Evolutionary conservation across 2,329 filamentous ascomycete species (phyloP), one percentile per base, ranked within the genome.

Genomic region (Annulohypoxylon truncatum): DNA sequence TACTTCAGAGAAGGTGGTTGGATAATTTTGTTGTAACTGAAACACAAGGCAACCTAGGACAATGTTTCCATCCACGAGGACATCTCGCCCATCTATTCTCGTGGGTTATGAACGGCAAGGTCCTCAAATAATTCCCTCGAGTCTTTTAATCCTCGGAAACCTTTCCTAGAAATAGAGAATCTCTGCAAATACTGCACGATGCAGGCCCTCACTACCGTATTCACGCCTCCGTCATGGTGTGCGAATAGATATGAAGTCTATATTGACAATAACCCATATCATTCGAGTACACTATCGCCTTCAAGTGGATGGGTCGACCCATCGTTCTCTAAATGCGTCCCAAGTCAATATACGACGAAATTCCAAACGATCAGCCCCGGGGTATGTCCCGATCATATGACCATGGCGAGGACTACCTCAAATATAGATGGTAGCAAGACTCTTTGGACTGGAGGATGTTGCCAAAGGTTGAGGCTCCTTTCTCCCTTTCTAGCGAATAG

Each of bases 261-360:
- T 53, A 70, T 76, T n/a, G 72, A 71, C 46, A 56, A 64, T 5
- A 31, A 65, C n/a, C 64, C 71, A 6, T 69, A 61, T 9, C 71
- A 65, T 4, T 71, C 67, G 0, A 75, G 73, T 60, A 75, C 69
- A 8, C 51, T 71, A n/a, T 65, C 69, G 1, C 75, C 74, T 3
- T 71, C 66, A 40, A 76, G 75, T 48, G 76, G 74, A n/a, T 77
- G 75, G 75, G 58, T 72, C 38, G 74, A 77, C 18, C 74, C 73
- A 22, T 75, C 70, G 0, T 77, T 76, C 58, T 73, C 72, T 20
- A 48, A 67, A 55, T 77, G 74, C 53, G 66, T 74, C 1, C 75
- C 75, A 4, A 67, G 64, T 1, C 72, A 77, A 46, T 76, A 76
- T 60, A 71, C 70, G 0, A 57, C 50, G 18, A 38, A 54, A 1